Evolutionary conservation across 176 grass and related monocot species (phyloP).

Genomic region (Tillandsia leiboldiana): DNA sequence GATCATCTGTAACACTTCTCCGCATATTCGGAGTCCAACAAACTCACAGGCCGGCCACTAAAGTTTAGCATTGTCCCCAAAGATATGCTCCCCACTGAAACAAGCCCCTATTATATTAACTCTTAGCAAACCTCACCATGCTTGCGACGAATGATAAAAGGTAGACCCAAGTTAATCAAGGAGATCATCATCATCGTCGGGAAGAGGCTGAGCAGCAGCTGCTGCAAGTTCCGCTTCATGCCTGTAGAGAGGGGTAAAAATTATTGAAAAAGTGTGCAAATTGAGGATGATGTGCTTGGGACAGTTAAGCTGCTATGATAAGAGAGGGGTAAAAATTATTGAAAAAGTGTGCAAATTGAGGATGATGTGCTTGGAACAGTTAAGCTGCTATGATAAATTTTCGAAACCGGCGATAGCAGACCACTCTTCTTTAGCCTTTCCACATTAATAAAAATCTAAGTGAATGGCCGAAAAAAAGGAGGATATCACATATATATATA

Average conservation of each 20-base stretch:
- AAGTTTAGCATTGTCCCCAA: not conserved
- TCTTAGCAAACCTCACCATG: not conserved
- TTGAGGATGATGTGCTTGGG: not conserved
- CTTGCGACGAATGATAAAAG: not conserved
- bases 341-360: not conserved
- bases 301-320: too few species aligned
- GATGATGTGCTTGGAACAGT: not conserved
- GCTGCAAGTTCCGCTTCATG: slow-evolving; percentile 56
- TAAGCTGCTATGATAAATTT: too few species aligned
- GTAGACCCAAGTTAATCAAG: slow-evolving; percentile 36
- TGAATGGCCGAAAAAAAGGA: too few species aligned
- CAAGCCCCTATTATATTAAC: not conserved
- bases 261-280: not conserved
- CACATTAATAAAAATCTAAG: too few species aligned
- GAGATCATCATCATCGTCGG: slow-evolving; percentile 72
- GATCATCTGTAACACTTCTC: too few species aligned
- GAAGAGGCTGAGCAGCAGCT: slow-evolving; percentile 62
- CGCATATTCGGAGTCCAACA: too few species aligned
- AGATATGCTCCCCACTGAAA: not conserved
- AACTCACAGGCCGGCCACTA: too few species aligned
- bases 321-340: not conserved
- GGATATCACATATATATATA: too few species aligned
- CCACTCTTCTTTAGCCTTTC: too few species aligned
- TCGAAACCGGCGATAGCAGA: too few species aligned
- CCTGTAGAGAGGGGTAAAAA: slow-evolving; percentile 16